Conservation (phyloP, 495 filamentous ascomycete species). For the Penicillium robsamsonii region DNA sequence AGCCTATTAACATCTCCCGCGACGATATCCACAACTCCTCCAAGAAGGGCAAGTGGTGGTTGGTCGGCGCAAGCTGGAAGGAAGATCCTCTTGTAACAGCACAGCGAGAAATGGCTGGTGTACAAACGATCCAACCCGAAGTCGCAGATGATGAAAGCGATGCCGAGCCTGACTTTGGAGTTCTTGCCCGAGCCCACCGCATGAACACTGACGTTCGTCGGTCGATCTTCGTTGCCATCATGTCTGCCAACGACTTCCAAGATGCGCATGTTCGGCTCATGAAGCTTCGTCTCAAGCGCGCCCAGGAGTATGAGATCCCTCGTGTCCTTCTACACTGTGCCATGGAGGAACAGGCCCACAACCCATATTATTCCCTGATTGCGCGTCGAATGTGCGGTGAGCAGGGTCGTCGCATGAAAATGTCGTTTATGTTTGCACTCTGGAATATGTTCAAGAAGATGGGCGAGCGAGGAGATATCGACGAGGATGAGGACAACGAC, state of each 20-base stretch:
- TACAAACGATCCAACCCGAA: slow-evolving; percentile 16
- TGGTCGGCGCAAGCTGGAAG: slow-evolving; percentile 88
- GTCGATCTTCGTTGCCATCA: slow-evolving; percentile 85
- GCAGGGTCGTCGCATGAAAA: slow-evolving; percentile 63
- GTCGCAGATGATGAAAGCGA: slow-evolving; percentile 44
- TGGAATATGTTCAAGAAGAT: slow-evolving; percentile 87
- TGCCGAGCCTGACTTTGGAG: slow-evolving; percentile 61
- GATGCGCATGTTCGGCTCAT: slow-evolving; percentile 75
- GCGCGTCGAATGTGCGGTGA: slow-evolving; percentile 69
- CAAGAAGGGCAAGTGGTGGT: slow-evolving; percentile 96
- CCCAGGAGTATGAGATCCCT: slow-evolving; percentile 83
- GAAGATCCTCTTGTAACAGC: slow-evolving; percentile 45
- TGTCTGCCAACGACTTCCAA: slow-evolving; percentile 82
- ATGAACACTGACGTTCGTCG: slow-evolving; percentile 96
- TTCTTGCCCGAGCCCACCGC: slow-evolving; percentile 75
- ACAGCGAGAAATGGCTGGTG: slow-evolving; percentile 33
- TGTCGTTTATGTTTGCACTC: slow-evolving; percentile 79
- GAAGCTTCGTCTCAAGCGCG: slow-evolving; percentile 80
- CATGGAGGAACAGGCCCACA: slow-evolving; percentile 78
- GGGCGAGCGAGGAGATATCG: slow-evolving; percentile 63
- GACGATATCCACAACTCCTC: slow-evolving; percentile 76
- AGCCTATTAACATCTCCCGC: slow-evolving; percentile 78
- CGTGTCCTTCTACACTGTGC: slow-evolving; percentile 85
- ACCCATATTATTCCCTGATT: slow-evolving; percentile 89
- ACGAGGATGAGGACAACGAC: slow-evolving; percentile 54